phyloP scores from a whole-genome alignment of 2,329 filamentous ascomycete genomes.

The Parastagonospora nodorum region DNA sequence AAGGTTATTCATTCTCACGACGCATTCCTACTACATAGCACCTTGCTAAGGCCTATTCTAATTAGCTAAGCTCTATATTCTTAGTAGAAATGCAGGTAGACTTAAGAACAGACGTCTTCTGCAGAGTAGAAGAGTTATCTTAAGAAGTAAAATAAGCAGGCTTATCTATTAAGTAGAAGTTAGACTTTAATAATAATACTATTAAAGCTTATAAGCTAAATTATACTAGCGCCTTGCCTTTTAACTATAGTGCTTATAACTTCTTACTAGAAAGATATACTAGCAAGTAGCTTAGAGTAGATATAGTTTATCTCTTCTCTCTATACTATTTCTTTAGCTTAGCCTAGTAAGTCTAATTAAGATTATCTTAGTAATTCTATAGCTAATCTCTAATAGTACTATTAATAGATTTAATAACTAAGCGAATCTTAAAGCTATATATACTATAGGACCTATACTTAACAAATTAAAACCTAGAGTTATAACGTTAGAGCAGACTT shows the following conservation, averaged over 20 bases:
- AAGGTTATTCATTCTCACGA: too few relatives aligned
- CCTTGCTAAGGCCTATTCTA: too few relatives aligned
- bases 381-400: slow-evolving; percentile 10
- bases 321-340: slow-evolving; percentile 24
- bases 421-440: slow-evolving; percentile 24
- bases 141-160: slow-evolving; percentile 24
- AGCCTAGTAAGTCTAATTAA: slow-evolving; percentile 29
- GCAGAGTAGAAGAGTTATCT: slow-evolving; percentile 29
- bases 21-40: too few relatives aligned
- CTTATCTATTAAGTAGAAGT: slow-evolving; percentile 9
- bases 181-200: slow-evolving; percentile 20
- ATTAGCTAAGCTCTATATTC: too few relatives aligned
- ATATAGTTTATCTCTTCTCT: slow-evolving; percentile 22
- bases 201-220: slow-evolving; percentile 22
- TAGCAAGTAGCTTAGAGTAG: slow-evolving; percentile 2
- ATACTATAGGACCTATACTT: slow-evolving; percentile 12
- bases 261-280: slow-evolving; percentile 6
- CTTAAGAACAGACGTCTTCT: slow-evolving; percentile 29
- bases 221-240: slow-evolving; percentile 5
- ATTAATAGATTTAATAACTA: slow-evolving; percentile 22
- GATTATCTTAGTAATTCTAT: too few relatives aligned
- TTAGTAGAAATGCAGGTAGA: too few relatives aligned
- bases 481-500: slow-evolving; percentile 24
- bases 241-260: slow-evolving; percentile 18
- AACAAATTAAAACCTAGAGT: slow-evolving; percentile 19